A percentile compares a stretch with the other conserved stretches of the same genome.
Evolutionary conservation across 176 grass and related monocot genomes (phyloP).

Genomic region (Oryza rufipogon): DNA sequence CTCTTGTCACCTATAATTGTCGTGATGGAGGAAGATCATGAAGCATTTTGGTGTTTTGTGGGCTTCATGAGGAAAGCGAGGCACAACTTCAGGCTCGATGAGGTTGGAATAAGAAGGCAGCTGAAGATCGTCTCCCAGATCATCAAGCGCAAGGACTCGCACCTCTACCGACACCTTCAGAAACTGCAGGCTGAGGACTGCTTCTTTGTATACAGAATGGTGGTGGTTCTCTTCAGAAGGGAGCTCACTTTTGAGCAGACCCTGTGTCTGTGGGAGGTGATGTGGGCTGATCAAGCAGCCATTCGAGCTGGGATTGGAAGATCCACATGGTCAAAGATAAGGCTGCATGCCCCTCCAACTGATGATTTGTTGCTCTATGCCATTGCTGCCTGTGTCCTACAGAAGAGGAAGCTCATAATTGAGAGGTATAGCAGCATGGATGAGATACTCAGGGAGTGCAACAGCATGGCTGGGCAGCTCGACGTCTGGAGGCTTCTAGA

Average conservation of each 20-base stretch:
- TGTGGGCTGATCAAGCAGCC: conserved; percentile 97
- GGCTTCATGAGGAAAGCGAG: conserved; percentile 94
- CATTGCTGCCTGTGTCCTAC: conserved; percentile 84
- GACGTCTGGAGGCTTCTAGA: conserved; percentile 94
- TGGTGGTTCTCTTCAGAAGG: conserved; percentile 88
- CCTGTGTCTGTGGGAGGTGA: conserved; percentile 88
- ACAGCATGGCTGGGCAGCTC: conserved; percentile 82
- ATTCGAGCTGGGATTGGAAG: conserved; percentile 77
- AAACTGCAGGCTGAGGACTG: conserved; percentile 94
- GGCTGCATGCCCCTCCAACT: conserved; percentile 79
- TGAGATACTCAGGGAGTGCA: conserved; percentile 88
- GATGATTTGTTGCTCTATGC: conserved; percentile 92
- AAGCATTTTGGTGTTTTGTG: conserved; percentile 97
- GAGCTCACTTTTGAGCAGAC: conserved; percentile 95
- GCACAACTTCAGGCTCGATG: conserved; percentile 95
- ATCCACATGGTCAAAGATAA: conserved; percentile 81
- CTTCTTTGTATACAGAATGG: conserved; percentile 97
- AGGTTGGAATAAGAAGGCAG: conserved; percentile 82
- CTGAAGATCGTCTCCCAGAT: conserved; percentile 90
- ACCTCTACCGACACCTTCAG: conserved; percentile 85
- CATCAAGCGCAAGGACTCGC: conserved; percentile 81
- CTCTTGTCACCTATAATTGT: conserved; percentile 87
- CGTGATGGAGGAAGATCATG: conserved; percentile 85
- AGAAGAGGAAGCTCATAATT: conserved; percentile 90
- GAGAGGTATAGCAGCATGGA: conserved; percentile 94